Evolutionary conservation across 2,329 filamentous ascomycete species (phyloP), one percentile per base, ranked within the genome.

Genomic region (Trichoderma gracile): DNA sequence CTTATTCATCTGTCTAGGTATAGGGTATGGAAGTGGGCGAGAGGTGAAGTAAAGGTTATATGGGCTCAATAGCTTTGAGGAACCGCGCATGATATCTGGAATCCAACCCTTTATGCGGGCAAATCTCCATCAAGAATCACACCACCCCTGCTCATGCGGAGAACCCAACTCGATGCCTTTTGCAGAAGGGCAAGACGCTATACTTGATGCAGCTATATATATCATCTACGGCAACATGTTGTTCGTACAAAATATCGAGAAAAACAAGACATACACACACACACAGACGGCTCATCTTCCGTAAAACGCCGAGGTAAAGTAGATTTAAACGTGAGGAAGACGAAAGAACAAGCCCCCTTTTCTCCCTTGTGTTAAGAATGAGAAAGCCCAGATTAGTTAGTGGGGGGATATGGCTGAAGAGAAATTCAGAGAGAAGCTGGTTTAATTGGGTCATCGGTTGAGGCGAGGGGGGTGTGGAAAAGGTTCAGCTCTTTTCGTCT

Each of bases 331-430:
- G n/a, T n/a, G n/a, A n/a, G n/a, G n/a, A n/a, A n/a, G n/a, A n/a
- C n/a, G n/a, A n/a, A n/a, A n/a, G n/a, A n/a, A n/a, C n/a, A n/a
- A n/a, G n/a, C 8, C 15, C 50, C 30, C n/a, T 19, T 64, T 19
- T 53, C 25, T 14, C 72, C 52, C 74, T 69, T 72, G 79, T 78
- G 78, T 78, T 78, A 73, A 72, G 75, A 73, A 68, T 69, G 17
- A 40, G 40, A 38, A 38, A 23, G 60, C 66, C 65, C 66, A 68
- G 69, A 68, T 69, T 68, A 50, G 56, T 38, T 25, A 25, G 23
- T 68, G 67, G 23, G 53, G 19, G 5, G 23, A 27, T 14, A 68
- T 69, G 27, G 66, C 70, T 67, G 50, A 42, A 7, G 27, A 30
- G 27, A 30, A 30, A 27, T 25, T n/a, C n/a, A n/a, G n/a, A n/a